Evolutionary conservation across 2,329 filamentous ascomycete species (phyloP), one percentile per base, ranked within the genome.

Genomic region (Diaporthe eres): DNA sequence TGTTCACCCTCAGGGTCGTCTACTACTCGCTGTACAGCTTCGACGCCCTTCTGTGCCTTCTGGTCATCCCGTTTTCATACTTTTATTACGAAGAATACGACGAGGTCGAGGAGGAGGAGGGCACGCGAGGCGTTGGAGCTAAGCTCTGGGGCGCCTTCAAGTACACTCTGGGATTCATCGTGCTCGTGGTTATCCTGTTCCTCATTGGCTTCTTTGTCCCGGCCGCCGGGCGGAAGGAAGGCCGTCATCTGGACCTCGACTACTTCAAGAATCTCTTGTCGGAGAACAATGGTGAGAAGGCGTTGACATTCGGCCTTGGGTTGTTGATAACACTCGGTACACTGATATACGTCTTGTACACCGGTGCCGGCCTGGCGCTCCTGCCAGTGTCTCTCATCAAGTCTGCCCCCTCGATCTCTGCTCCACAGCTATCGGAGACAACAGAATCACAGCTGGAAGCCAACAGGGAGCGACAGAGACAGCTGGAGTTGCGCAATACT

Each of bases 81-180:
- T 99, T 99, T 84, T 98, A 94, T 92, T 97, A 98, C 81, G 97
- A 99, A 84, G 97, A 98, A 84, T 98, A 98, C 79, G 96, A 98
- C 81, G 95, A 98, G 85, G 93, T 96, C 28, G 95, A 95, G 77
- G 90, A 93, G 47, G 94, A 98, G 80, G 91, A 94, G 77, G 94
- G 95, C 44, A 92, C 91, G 42, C 93, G 96, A 82, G 93, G 94
- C 2, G 84, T 93, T 75, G 89, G 88, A 9, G 90, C 92, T 81
- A 91, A 95, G 73, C 89, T 98, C 76, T 93, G 92, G 90, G 92
- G 92, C n/a, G 95, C 97, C 5, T 87, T 94, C 82, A 98, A 97
- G 85, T 98, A 98, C 86, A 98, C 97, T 0, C 86, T 96, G 68
- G 93, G 92, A 76, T 98, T 98, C 83, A 85, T 98, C 63, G 85